Evolutionary conservation across 306 rosid genomes (phyloP), one percentile per base, ranked within the genome.

Genomic region (Ormosia emarginata): DNA sequence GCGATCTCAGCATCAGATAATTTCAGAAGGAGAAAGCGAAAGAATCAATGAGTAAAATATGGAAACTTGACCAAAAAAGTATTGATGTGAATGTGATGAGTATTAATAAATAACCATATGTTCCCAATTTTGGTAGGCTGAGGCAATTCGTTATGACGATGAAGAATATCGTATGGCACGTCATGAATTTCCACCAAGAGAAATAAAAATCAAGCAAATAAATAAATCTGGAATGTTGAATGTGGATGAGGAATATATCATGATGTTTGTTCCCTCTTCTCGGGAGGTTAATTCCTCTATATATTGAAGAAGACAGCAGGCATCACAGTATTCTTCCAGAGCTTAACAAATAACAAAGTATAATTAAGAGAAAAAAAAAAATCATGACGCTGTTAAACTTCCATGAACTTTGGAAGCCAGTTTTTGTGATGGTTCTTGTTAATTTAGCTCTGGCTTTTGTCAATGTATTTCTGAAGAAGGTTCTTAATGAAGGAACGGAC

Each of bases 401-500:
- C 41, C 59, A 41, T 80, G 85, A 39, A 75, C 57, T 86, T 82
- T 85, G 86, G 90, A 93, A 85, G 90, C 87, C 88, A 70, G 78
- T 85, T 81, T 18, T 56, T 72, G 53, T 79, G 61, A 87, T 95
- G 99, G 62, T 93, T 79, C n/a, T 83, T 1, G 85, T 90, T 37
- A 95, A 87, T 68, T 82, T 93, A 55, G 94, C 95, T 3, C 50
- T 91, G 33, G 93, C 92, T 40, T 6, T 87, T 0, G 99, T 91
- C 18, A 95, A 95, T 87, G 17, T 93, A 4, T 89, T 90, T 67
- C 92, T 91, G 49, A 93, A 95, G 92, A 88, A 88, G 85, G 81
- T 88, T 76, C 87, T 93, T 14, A 88, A 84, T 82, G 84, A 86
- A 79, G 98, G 97, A 77, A 49, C 86, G 69, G 89, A 82, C 82